These are phyloP conservation scores for Solanum habrochaites DNA, from an alignment of 257 asterid species.

Conservation along the genomic window DNA sequence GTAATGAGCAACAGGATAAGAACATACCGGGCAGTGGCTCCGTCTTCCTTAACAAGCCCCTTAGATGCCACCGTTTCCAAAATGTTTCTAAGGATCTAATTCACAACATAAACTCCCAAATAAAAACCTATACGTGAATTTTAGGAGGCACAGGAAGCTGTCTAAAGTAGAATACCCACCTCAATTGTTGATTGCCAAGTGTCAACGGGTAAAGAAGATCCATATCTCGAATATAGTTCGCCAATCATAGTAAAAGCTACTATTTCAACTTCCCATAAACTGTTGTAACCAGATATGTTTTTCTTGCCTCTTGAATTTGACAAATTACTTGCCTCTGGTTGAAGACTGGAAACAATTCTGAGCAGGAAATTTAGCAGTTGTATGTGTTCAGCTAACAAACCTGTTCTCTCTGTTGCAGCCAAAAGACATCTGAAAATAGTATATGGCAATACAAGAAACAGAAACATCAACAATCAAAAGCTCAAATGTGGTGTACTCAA, in stretches of 20 bases:
- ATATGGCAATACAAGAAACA: neutral
- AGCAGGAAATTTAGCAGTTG: conserved; percentile 51
- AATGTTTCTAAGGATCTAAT: conserved; percentile 58
- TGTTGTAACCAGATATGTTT: conserved; percentile 14
- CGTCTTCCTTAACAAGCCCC: conserved; percentile 43
- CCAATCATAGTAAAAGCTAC: conserved; percentile 58
- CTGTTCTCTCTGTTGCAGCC: conserved; percentile 37
- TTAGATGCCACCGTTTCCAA: conserved; percentile 66
- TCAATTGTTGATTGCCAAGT: conserved; percentile 69
- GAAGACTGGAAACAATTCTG: conserved; percentile 45
- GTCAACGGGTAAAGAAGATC: conserved; percentile 51
- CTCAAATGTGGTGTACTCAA: neutral
- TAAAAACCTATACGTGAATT: neutral
- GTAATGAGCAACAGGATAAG: neutral
- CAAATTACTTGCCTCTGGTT: conserved; percentile 24
- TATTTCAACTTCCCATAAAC: conserved; percentile 40
- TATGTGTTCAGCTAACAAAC: conserved; percentile 38
- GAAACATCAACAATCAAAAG: neutral
- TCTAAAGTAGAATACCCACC: conserved; percentile 29
- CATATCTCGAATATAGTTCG: conserved; percentile 56
- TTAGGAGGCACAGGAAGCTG: conserved; percentile 5
- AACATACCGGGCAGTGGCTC: conserved; percentile 40
- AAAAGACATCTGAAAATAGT: conserved; percentile 44
- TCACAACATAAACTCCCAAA: conserved; percentile 16
- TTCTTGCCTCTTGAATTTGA: conserved; percentile 23